These are phyloP conservation scores for Sporobolomyces pararoseus DNA, from an alignment of 768 basidiomycete species.

Conservation along the genomic window DNA sequence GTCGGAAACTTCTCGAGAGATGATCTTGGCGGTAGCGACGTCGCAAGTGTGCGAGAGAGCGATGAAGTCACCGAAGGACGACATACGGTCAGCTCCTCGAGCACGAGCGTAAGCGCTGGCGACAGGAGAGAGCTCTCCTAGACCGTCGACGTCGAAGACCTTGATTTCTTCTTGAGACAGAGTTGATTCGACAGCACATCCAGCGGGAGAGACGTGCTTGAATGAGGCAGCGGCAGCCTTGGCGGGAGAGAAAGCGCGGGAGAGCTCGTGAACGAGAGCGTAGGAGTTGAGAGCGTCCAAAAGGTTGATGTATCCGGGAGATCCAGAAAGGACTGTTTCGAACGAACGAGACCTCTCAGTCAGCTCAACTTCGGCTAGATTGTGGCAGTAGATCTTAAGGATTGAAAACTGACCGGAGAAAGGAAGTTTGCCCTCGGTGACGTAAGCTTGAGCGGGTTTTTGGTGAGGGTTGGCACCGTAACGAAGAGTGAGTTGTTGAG, in stretches of 20 bases:
- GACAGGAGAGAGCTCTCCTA: constrained; percentile 80
- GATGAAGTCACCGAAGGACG: constrained; percentile 98
- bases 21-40: constrained; percentile 87
- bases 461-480: constrained; percentile 99
- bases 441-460: constrained; percentile 94
- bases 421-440: constrained; percentile 78
- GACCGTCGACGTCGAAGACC: constrained; percentile 93
- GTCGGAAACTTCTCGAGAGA: constrained; percentile 98
- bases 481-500: constrained; percentile 79
- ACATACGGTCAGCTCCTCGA: constrained; percentile 97
- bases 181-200: constrained; percentile 75
- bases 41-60: constrained; percentile 90
- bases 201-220: constrained; percentile 99
- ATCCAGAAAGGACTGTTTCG: constrained; percentile 74
- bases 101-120: constrained; percentile 94
- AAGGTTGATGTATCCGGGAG: constrained; percentile 97
- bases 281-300: constrained; percentile 96
- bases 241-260: constrained; percentile 63
- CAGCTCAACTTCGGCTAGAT: not conserved
- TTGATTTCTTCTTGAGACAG: constrained; percentile 79
- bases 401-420: constrained; percentile 68
- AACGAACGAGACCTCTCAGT: not conserved
- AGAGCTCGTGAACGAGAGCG: constrained; percentile 88
- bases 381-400: not conserved
- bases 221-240: constrained; percentile 97